Evolutionary conservation across 139 green algal species (phyloP).

Genomic region (Haematococcus sp.): DNA sequence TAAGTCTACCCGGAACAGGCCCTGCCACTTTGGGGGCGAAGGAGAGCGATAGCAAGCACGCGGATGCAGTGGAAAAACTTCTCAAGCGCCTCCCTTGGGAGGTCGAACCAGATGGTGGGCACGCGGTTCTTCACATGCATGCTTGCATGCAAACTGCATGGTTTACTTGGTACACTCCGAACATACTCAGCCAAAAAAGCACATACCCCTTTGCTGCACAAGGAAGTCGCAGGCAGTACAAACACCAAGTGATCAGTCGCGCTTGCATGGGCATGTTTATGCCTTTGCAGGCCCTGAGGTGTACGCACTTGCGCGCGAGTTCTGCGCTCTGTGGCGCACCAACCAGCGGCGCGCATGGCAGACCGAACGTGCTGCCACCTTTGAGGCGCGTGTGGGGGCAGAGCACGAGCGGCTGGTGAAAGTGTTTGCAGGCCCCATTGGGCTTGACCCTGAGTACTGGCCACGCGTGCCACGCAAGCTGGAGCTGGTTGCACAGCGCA

Average conservation of each 20-base stretch:
- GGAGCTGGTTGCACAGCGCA: not conserved
- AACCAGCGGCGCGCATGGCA: not conserved
- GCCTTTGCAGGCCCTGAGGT: constrained; percentile 6
- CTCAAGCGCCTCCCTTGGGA: not conserved
- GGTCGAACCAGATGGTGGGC: not conserved
- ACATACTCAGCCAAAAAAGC: too few species aligned
- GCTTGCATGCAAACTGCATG: not conserved
- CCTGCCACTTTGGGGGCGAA: not conserved
- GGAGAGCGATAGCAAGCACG: not conserved
- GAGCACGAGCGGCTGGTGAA: constrained; percentile 4
- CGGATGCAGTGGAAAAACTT: not conserved
- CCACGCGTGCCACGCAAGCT: not conserved
- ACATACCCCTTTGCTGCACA: too few species aligned
- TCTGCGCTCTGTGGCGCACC: not conserved
- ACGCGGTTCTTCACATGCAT: not conserved
- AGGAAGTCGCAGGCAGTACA: too few species aligned
- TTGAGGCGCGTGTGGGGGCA: not conserved
- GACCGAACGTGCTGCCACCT: not conserved
- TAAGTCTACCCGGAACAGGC: not conserved
- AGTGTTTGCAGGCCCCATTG: not conserved
- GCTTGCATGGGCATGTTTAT: too few species aligned
- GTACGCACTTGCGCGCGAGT: not conserved
- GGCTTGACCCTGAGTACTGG: not conserved
- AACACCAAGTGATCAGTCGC: too few species aligned
- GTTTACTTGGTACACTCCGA: not conserved